Percentiles rank a stretch among this genome's conserved stretches.
Conservation (phyloP, 1,284 basidiomycete species). For the Ustilago bromivora region DNA sequence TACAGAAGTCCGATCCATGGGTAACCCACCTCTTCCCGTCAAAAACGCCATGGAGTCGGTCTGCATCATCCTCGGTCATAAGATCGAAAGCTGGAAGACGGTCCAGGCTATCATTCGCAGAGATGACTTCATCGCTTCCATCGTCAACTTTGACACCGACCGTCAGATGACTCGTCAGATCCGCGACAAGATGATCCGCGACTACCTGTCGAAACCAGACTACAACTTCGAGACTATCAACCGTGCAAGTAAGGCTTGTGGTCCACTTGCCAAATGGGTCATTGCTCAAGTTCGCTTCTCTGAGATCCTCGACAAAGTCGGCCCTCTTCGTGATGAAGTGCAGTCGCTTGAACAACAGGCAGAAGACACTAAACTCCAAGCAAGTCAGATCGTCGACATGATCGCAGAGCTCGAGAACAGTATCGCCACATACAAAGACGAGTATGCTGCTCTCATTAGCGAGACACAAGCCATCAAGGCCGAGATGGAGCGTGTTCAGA, state of each 20-base stretch:
- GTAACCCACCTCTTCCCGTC: conserved; percentile 96
- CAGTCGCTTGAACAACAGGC: conserved; percentile 91
- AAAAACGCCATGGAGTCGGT: conserved; percentile 99
- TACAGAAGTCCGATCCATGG: conserved; percentile 97
- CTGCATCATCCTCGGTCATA: conserved; percentile 96
- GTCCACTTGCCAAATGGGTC: conserved; percentile 97
- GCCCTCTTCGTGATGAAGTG: conserved; percentile 95
- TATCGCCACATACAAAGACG: conserved; percentile 94
- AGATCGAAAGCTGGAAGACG: conserved; percentile 95
- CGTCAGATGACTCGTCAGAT: conserved; percentile 88
- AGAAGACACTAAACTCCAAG: conserved; percentile 91
- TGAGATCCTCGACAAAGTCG: conserved; percentile 96
- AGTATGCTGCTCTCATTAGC: conserved; percentile 96
- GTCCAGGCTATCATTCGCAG: conserved; percentile 96
- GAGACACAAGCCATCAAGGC: conserved; percentile 96
- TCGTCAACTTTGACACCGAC: conserved; percentile 96
- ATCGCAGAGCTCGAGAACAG: conserved; percentile 92
- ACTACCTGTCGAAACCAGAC: conserved; percentile 89
- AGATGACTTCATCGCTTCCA: conserved; percentile 96
- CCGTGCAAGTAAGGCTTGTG: conserved; percentile 95
- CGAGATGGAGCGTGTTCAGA: conserved; percentile 98
- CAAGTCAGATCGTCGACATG: conserved; percentile 87
- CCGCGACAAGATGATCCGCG: conserved; percentile 91
- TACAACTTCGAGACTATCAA: conserved; percentile 97
- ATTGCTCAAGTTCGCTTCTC: conserved; percentile 97